Percentiles rank a stretch among this genome's conserved stretches.
Evolutionary conservation across 2,329 filamentous ascomycete species (phyloP).

Genomic region (Stromatinia cepivora): DNA sequence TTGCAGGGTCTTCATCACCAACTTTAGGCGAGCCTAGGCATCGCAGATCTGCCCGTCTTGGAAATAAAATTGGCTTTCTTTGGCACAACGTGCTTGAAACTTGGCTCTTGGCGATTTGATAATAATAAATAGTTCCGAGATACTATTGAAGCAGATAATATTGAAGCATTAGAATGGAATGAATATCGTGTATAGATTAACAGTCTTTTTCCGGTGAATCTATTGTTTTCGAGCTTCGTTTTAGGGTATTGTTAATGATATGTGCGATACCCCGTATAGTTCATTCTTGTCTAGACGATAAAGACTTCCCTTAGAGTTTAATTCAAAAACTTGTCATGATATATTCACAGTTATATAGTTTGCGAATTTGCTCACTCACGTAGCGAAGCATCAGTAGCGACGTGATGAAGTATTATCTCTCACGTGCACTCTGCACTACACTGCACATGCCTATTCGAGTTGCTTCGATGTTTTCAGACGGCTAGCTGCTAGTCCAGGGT

Average conservation of each 20-base stretch:
- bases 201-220: background rate
- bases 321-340: background rate
- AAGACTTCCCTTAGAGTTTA: background rate
- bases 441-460: background rate
- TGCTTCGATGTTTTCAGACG: background rate
- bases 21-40: conserved; percentile 8
- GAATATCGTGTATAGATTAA: background rate
- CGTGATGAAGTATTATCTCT: background rate
- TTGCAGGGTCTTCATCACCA: background rate
- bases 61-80: conserved; percentile 12
- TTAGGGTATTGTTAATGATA: background rate
- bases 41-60: conserved; percentile 1
- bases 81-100: conserved; percentile 8
- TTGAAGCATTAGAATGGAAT: background rate
- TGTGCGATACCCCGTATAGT: background rate
- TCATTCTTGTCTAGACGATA: background rate
- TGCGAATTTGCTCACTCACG: background rate
- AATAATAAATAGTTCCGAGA: background rate
- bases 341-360: background rate
- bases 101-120: conserved; percentile 5
- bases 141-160: background rate
- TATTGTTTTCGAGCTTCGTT: background rate
- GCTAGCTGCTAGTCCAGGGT: background rate
- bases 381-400: background rate
- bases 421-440: no score